Conservation (phyloP, 441 rosid genomes). For the Syzygium malaccense region DNA sequence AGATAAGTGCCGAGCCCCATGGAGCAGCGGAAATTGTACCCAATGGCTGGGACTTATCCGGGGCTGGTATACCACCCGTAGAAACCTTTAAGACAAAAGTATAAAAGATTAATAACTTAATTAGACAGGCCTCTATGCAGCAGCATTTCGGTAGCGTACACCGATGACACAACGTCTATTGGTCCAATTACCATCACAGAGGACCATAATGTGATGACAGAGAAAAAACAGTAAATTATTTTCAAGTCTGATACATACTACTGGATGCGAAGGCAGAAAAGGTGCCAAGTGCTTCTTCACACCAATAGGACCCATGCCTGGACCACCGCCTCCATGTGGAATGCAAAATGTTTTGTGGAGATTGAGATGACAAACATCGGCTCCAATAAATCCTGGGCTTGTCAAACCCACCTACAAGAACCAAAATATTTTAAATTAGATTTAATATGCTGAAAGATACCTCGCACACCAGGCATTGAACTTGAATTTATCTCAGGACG, state of each 20-base stretch:
- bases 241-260: constrained; percentile 37
- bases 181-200: background rate
- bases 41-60: constrained; percentile 52
- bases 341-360: constrained; percentile 98
- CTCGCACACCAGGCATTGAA: background rate
- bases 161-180: background rate
- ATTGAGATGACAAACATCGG: constrained; percentile 97
- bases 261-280: constrained; percentile 91
- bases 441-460: background rate
- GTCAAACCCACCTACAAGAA: constrained; percentile 83
- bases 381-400: constrained; percentile 96
- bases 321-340: constrained; percentile 98
- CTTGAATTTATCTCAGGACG: background rate
- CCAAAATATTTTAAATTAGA: constrained; percentile 1
- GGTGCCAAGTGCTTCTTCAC: constrained; percentile 96
- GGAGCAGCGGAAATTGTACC: constrained; percentile 97
- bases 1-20: constrained; percentile 96
- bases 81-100: constrained; percentile 38
- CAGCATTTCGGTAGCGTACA: background rate
- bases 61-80: constrained; percentile 87
- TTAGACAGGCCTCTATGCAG: background rate
- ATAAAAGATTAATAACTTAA: constrained; percentile 6
- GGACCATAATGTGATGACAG: background rate
- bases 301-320: constrained; percentile 99
- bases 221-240: background rate